A percentile compares a stretch with the other conserved stretches of the same genome.
Evolutionary conservation across 495 filamentous ascomycete genomes (phyloP).

Genomic region (Viridothelium virens): DNA sequence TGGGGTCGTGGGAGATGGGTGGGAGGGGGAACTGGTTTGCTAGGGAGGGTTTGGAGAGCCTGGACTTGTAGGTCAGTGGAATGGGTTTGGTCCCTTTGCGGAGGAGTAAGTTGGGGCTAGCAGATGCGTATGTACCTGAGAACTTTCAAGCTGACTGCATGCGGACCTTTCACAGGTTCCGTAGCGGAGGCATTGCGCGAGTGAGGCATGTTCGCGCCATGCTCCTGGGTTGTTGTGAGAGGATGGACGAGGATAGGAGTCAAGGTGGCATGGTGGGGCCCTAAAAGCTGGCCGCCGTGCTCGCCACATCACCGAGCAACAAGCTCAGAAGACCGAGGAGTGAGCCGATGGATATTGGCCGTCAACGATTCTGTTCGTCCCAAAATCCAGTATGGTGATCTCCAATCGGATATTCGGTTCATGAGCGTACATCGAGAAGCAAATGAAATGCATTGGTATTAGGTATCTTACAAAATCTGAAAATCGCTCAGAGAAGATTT

Average conservation of each 20-base stretch:
- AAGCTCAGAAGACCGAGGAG: too few relatives aligned
- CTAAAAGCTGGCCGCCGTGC: too few relatives aligned
- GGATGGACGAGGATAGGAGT: background rate
- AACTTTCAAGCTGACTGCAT: slow-evolving; percentile 81
- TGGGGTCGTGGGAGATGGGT: slow-evolving; percentile 18
- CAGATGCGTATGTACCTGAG: slow-evolving; percentile 44
- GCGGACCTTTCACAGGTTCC: slow-evolving; percentile 66
- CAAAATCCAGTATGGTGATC: too few relatives aligned
- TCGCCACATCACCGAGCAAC: too few relatives aligned
- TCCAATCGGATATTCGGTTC: too few relatives aligned
- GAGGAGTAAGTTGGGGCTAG: background rate
- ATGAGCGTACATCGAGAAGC: too few relatives aligned
- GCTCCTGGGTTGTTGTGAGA: background rate
- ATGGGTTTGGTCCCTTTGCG: background rate
- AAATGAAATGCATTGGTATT: background rate
- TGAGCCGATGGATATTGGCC: too few relatives aligned
- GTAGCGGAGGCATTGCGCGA: slow-evolving; percentile 40
- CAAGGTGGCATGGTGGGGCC: background rate
- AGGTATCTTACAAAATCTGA: slow-evolving; percentile 5
- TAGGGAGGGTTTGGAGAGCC: slow-evolving; percentile 39
- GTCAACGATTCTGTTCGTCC: too few relatives aligned
- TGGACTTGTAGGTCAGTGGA: slow-evolving; percentile 24
- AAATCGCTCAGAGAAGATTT: slow-evolving; percentile 4
- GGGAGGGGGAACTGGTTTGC: slow-evolving; percentile 49
- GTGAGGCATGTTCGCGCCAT: slow-evolving; percentile 25